Evolutionary conservation across 345 rosid species (phyloP).

Genomic region (Corchorus olitorius): DNA sequence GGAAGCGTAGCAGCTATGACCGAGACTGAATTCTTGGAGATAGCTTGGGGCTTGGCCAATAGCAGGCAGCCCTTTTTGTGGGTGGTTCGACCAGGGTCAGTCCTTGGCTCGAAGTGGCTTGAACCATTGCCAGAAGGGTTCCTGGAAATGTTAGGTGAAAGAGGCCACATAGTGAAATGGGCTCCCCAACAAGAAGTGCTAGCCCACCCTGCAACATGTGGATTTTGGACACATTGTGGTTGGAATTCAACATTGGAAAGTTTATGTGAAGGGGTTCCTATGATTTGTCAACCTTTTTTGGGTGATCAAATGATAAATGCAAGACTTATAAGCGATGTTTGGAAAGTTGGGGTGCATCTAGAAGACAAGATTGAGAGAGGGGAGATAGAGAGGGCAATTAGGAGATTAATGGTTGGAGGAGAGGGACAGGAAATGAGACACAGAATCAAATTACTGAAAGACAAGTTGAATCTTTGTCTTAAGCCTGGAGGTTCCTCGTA

Average conservation of each 20-base stretch:
- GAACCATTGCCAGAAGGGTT: conserved; percentile 47
- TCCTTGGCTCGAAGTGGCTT: conserved; percentile 36
- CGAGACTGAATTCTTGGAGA: conserved; percentile 42
- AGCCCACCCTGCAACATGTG: conserved; percentile 54
- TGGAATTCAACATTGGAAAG: conserved; percentile 79
- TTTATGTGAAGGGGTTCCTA: conserved; percentile 61
- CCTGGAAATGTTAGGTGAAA: conserved; percentile 37
- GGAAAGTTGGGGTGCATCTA: conserved; percentile 56
- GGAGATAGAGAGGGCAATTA: conserved; percentile 44
- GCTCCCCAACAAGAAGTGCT: conserved; percentile 65
- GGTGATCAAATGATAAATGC: conserved; percentile 64
- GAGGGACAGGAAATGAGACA: conserved; percentile 44
- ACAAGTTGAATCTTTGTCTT: conserved; percentile 36
- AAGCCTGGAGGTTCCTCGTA: conserved; percentile 43
- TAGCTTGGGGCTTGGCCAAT: conserved; percentile 59
- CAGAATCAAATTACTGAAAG: conserved; percentile 33
- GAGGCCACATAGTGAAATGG: conserved; percentile 66
- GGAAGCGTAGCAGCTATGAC: conserved; percentile 53
- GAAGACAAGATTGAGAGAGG: conserved; percentile 40
- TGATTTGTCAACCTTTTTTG: conserved; percentile 71
- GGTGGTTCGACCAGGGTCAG: conserved; percentile 57
- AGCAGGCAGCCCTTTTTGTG: conserved; percentile 58
- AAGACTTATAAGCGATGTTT: conserved; percentile 47
- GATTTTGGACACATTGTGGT: conserved; percentile 67
- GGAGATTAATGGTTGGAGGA: conserved; percentile 32